phyloP scores from a whole-genome alignment of 129 eudicot genomes.

The Flaveria trinervia region DNA sequence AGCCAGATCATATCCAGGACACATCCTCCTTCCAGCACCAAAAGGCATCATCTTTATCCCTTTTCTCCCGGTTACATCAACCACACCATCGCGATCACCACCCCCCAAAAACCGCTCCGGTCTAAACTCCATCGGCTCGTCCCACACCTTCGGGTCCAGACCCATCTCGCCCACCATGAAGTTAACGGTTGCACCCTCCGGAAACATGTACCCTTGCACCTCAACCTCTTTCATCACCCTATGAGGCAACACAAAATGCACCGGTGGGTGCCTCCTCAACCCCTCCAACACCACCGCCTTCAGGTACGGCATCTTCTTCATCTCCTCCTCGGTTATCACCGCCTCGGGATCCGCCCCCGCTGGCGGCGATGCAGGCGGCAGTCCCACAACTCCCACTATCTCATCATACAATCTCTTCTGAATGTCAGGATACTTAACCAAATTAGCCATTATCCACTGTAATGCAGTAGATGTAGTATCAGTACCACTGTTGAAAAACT shows the following conservation, averaged over 20 bases:
- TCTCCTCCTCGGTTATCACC: conserved; percentile 27
- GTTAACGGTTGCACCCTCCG: conserved; percentile 30
- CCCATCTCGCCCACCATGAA: conserved; percentile 38
- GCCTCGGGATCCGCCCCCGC: conserved; percentile 12
- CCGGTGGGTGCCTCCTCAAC: conserved; percentile 35
- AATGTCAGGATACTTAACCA: conserved; percentile 27
- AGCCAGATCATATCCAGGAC: conserved; percentile 31
- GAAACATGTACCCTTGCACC: conserved; percentile 49
- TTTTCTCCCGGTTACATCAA: conserved; percentile 52
- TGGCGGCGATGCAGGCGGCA: not conserved
- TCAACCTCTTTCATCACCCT: conserved; percentile 42
- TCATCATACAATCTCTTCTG: conserved; percentile 62
- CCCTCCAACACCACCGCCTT: conserved; percentile 38
- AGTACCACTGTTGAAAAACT: conserved; percentile 48
- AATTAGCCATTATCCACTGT: conserved; percentile 39
- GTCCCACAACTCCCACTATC: conserved; percentile 41
- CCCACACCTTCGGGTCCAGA: conserved; percentile 35
- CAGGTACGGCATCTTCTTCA: conserved; percentile 24
- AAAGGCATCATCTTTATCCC: conserved; percentile 66
- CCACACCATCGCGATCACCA: conserved; percentile 26
- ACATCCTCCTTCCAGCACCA: conserved; percentile 37
- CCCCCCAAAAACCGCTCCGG: conserved; percentile 30
- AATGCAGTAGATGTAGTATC: conserved; percentile 30
- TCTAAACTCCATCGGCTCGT: conserved; percentile 30
- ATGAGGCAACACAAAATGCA: conserved; percentile 56